phyloP scores from a whole-genome alignment of 139 green algal species.

The Coelastrella sp. region DNA sequence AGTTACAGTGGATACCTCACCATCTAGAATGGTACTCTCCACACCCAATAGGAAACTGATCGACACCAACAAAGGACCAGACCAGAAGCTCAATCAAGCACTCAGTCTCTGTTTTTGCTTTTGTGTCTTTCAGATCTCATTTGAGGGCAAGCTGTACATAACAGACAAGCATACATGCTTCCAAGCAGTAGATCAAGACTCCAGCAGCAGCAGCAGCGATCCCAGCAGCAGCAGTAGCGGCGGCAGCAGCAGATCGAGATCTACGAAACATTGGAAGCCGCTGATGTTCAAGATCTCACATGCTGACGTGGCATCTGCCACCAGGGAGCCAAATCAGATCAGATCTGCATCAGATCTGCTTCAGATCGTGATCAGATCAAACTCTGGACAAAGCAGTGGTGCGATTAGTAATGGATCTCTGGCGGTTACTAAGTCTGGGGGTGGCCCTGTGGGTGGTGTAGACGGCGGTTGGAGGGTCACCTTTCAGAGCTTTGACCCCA shows the following conservation, averaged over 20 bases:
- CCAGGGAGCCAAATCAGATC: background rate
- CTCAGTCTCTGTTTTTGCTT: background rate
- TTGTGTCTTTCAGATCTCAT: background rate
- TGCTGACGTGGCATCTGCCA: conserved; percentile 31
- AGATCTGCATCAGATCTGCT: background rate
- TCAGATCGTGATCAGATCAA: background rate
- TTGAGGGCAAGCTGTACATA: conserved; percentile 18
- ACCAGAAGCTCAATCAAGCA: too few relatives aligned
- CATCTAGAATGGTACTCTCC: too few relatives aligned
- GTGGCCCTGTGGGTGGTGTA: background rate
- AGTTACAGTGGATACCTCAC: too few relatives aligned
- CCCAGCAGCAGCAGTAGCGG: background rate
- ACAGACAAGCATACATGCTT: conserved; percentile 33
- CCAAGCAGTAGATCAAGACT: background rate
- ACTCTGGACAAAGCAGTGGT: background rate
- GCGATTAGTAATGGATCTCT: background rate
- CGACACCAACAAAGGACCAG: too few relatives aligned
- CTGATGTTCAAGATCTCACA: conserved; percentile 27
- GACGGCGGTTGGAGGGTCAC: conserved; percentile 13
- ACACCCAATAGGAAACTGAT: too few relatives aligned
- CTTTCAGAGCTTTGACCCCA: conserved; percentile 27
- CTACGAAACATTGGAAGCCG: background rate
- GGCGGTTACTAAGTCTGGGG: background rate
- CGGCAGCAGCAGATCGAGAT: background rate
- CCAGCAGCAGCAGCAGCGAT: conserved; percentile 20